Evolutionary conservation across 805 yeast genomes (phyloP).

Genomic region (Wickerhamomyces strasburgensis): DNA sequence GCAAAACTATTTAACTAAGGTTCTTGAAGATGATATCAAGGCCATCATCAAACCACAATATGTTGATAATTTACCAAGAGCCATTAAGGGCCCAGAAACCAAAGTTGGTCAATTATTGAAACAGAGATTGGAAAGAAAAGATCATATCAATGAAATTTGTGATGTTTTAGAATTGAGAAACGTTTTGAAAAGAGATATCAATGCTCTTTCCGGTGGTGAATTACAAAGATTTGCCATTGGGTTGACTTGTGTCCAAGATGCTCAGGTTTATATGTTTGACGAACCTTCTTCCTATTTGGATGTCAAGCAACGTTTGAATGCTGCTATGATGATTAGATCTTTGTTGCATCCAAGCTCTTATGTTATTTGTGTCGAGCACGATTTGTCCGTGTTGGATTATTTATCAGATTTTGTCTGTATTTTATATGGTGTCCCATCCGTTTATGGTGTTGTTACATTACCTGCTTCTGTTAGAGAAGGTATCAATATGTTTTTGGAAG

Average conservation of each 20-base stretch:
- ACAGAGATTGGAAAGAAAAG: slow-evolving; percentile 65
- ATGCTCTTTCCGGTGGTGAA: slow-evolving; percentile 95
- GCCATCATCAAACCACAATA: slow-evolving; percentile 99
- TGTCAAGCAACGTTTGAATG: slow-evolving; percentile 97
- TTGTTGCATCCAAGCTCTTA: slow-evolving; percentile 71
- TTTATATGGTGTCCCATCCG: slow-evolving; percentile 96
- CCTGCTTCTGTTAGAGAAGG: slow-evolving; percentile 99
- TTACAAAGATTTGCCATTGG: slow-evolving; percentile 97
- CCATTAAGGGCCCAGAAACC: slow-evolving; percentile 83
- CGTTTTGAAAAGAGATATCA: slow-evolving; percentile 82
- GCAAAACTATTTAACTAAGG: slow-evolving; percentile 92
- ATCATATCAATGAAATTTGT: slow-evolving; percentile 61
- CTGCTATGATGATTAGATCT: slow-evolving; percentile 91
- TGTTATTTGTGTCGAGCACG: slow-evolving; percentile 98
- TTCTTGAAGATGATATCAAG: slow-evolving; percentile 88
- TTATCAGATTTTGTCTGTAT: slow-evolving; percentile 96
- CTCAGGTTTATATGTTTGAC: slow-evolving; percentile 98
- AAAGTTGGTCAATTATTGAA: slow-evolving; percentile 82
- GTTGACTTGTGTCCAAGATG: slow-evolving; percentile 91
- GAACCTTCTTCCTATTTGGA: slow-evolving; percentile 98
- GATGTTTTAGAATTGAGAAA: slow-evolving; percentile 68
- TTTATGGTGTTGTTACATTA: slow-evolving; percentile 96
- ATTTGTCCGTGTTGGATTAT: slow-evolving; percentile 94
- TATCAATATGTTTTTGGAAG: slow-evolving; percentile 96
- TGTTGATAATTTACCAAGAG: slow-evolving; percentile 96